Conservation (phyloP, 305 asterid genomes). For the Fraxinus greggii region DNA sequence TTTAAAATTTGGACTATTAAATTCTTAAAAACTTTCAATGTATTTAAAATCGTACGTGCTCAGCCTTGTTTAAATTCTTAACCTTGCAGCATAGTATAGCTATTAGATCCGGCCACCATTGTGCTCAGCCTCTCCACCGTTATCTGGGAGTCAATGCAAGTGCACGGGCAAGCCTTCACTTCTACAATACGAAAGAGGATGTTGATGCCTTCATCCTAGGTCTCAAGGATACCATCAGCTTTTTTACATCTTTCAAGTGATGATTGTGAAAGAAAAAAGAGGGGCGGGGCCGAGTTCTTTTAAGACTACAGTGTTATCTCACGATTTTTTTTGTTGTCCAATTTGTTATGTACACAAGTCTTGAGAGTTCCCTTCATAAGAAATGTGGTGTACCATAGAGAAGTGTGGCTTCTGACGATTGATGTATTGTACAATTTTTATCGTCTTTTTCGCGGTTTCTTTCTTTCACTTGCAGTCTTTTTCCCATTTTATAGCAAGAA, state of each 20-base stretch:
- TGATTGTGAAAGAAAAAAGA: not conserved
- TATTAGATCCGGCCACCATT: constrained; percentile 89
- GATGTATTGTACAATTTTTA: not conserved
- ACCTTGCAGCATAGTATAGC: constrained; percentile 77
- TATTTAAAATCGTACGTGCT: not conserved
- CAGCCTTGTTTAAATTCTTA: not conserved
- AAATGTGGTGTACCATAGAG: not conserved
- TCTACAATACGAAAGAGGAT: constrained; percentile 93
- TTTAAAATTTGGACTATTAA: not conserved
- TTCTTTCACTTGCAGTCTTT: not conserved
- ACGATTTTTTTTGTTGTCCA: not conserved
- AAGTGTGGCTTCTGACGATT: not conserved
- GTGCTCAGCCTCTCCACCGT: constrained; percentile 94
- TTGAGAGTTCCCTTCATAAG: not conserved
- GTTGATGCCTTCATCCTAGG: constrained; percentile 69
- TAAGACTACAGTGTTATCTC: not conserved
- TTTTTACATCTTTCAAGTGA: constrained; percentile 65
- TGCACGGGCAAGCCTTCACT: constrained; percentile 90
- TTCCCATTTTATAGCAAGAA: not conserved
- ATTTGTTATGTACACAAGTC: not conserved
- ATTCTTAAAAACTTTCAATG: not conserved
- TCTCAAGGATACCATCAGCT: constrained; percentile 65
- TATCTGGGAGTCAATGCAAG: constrained; percentile 72
- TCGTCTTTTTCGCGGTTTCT: not conserved
- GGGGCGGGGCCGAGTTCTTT: not conserved